Evolutionary conservation across 331 rosid genomes (phyloP), one percentile per base, ranked within the genome.

Genomic region (Quercus phellos): DNA sequence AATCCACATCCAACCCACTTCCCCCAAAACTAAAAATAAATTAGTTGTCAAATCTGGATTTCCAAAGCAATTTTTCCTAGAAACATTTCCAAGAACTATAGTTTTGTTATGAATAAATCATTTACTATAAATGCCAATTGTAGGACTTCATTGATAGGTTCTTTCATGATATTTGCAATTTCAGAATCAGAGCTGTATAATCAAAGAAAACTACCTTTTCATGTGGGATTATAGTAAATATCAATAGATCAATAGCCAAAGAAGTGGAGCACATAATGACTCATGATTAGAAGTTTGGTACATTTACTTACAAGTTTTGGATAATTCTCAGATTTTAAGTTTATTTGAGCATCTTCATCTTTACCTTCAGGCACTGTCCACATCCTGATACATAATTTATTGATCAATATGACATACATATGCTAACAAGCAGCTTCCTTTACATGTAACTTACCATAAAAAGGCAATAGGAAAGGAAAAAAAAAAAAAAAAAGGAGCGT

Each of bases 311-410:
- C 96, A 77, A 84, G 73, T 56, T 94, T 71, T 32, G 77, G 84
- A 84, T 83, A 82, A 73, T 68, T 86, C 26, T 83, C 85, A 13
- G 90, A 59, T 69, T 79, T 77, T 59, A 87, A 74, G 9, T 70
- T 74, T 69, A 72, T 81, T 22, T n/a, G 70, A 73, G 86, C 81
- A 72, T 83, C 69, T 69, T 86, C 88, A 69, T 80, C 88, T 74
- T 70, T 81, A 82, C 79, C 80, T 77, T 84, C 91, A 35, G 91
- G 88, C 77, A 87, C 56, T 51, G 73, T 84, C 93, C 90, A 88
- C 85, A 92, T 87, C 93, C 97, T 94, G 97, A 77, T 58, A 54
- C 71, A 85, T 73, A 75, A 68, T n/a, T 51, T 26, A n/a, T 68
- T 69, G 66, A 73, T 76, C 69, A 79, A 77, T 69, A 79, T 60